phyloP scores from a whole-genome alignment of 2,329 filamentous ascomycete species.

The Phialemonium atrogriseum region DNA sequence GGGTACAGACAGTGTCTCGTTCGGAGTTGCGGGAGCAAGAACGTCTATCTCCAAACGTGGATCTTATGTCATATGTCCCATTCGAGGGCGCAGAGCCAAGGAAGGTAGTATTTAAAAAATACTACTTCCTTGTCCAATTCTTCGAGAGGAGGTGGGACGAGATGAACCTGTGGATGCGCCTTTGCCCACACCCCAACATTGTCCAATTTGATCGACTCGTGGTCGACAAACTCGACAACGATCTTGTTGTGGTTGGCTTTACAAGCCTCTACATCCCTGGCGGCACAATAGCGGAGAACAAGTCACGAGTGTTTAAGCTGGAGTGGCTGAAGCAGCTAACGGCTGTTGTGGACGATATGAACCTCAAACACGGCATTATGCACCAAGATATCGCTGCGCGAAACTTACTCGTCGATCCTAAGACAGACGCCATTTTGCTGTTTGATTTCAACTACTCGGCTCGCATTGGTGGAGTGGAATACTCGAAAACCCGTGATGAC shows the following conservation, averaged over 20 bases:
- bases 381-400: conserved; percentile 28
- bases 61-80: conserved; percentile 6
- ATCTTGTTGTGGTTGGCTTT: conserved; percentile 16
- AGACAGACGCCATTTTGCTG: conserved; percentile 20
- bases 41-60: conserved; percentile 6
- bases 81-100: conserved; percentile 5
- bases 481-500: conserved; percentile 3
- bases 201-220: conserved; percentile 24
- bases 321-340: conserved; percentile 26
- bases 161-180: conserved; percentile 23
- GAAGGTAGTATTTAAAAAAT: conserved; percentile 28
- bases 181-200: conserved; percentile 25
- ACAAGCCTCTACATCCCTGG: conserved; percentile 21
- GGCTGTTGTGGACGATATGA: conserved; percentile 25
- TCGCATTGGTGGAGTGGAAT: conserved; percentile 11
- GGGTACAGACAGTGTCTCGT: conserved; percentile 4
- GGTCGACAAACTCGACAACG: conserved; percentile 11
- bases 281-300: conserved; percentile 22
- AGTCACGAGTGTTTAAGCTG: conserved; percentile 21
- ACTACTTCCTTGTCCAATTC: conserved; percentile 17
- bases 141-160: conserved; percentile 20
- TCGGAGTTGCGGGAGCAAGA: conserved; percentile 8
- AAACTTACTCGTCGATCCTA: conserved; percentile 26
- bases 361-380: conserved; percentile 23
- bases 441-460: conserved; percentile 25